Conservation (phyloP, 2,329 filamentous ascomycete genomes). For the Didymella pinodella region DNA sequence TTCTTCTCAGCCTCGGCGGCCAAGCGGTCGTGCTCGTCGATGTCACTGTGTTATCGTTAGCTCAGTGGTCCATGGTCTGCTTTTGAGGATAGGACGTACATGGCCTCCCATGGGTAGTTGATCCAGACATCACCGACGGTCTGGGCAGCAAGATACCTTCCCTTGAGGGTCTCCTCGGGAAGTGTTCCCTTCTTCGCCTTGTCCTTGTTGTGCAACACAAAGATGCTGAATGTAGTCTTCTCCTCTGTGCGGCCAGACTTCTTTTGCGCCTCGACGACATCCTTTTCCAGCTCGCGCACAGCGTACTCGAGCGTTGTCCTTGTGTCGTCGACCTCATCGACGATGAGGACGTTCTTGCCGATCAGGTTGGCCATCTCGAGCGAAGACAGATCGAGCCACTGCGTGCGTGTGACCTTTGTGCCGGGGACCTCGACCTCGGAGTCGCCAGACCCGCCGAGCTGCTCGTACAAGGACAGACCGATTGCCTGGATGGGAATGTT, state of each 20-base stretch:
- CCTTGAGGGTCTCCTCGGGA: slow-evolving; percentile 77
- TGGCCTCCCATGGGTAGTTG: slow-evolving; percentile 98
- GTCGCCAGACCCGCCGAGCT: slow-evolving; percentile 70
- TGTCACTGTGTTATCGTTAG: slow-evolving; percentile 65
- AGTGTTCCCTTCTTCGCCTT: slow-evolving; percentile 92
- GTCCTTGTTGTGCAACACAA: slow-evolving; percentile 98
- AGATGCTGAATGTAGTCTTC: slow-evolving; percentile 90
- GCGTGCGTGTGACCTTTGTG: slow-evolving; percentile 94
- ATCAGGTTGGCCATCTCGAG: slow-evolving; percentile 89
- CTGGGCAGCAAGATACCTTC: slow-evolving; percentile 82
- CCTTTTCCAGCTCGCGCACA: slow-evolving; percentile 91
- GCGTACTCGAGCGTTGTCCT: slow-evolving; percentile 94
- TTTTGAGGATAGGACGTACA: slow-evolving; percentile 51
- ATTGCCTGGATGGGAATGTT: slow-evolving; percentile 99
- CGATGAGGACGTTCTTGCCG: slow-evolving; percentile 89
- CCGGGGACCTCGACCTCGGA: slow-evolving; percentile 77
- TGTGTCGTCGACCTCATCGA: slow-evolving; percentile 96
- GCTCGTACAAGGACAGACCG: slow-evolving; percentile 95
- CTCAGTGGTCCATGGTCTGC: slow-evolving; percentile 7
- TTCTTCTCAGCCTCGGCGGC: slow-evolving; percentile 59
- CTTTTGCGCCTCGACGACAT: slow-evolving; percentile 81
- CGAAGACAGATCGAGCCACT: slow-evolving; percentile 93
- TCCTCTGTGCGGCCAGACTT: slow-evolving; percentile 72
- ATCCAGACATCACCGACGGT: slow-evolving; percentile 98
- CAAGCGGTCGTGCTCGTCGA: slow-evolving; percentile 85